Conservation (phyloP, 2,329 filamentous ascomycete genomes). For the Metarhizium guizhouense region DNA sequence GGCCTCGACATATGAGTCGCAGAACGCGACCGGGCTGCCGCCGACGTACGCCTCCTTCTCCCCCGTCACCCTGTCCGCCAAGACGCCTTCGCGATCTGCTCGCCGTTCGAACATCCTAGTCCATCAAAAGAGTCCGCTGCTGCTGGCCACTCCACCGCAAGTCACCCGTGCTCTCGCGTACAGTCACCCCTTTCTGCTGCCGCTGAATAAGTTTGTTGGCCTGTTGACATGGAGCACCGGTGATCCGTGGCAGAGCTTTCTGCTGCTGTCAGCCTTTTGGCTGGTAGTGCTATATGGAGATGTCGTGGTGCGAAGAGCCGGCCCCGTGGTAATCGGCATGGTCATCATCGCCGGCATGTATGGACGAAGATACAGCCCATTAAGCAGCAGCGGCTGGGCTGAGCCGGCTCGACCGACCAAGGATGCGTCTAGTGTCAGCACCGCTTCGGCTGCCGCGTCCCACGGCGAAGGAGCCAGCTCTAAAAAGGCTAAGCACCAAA, state of each 20-base stretch:
- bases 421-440: constrained; percentile 13
- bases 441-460: constrained; percentile 10
- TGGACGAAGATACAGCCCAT: constrained; percentile 74
- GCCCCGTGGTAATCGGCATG: constrained; percentile 72
- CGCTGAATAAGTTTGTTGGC: constrained; percentile 76
- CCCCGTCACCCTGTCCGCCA: constrained; percentile 65
- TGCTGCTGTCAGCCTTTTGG: constrained; percentile 82
- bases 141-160: constrained; percentile 88
- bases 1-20: constrained; percentile 23
- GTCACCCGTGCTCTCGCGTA: constrained; percentile 91
- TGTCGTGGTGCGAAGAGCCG: constrained; percentile 68
- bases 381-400: constrained; percentile 74
- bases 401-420: constrained; percentile 34
- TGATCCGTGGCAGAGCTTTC: constrained; percentile 95
- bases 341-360: constrained; percentile 89
- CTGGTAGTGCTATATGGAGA: constrained; percentile 78
- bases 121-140: constrained; percentile 88
- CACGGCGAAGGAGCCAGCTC: constrained; percentile 17
- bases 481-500: constrained; percentile 29
- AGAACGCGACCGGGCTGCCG: constrained; percentile 31
- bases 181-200: constrained; percentile 87
- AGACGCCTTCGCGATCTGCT: constrained; percentile 48
- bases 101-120: constrained; percentile 88
- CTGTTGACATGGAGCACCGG: constrained; percentile 88
- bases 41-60: constrained; percentile 88